phyloP scores from a whole-genome alignment of 176 grass and related monocot genomes.

The Ensete glaucum region DNA sequence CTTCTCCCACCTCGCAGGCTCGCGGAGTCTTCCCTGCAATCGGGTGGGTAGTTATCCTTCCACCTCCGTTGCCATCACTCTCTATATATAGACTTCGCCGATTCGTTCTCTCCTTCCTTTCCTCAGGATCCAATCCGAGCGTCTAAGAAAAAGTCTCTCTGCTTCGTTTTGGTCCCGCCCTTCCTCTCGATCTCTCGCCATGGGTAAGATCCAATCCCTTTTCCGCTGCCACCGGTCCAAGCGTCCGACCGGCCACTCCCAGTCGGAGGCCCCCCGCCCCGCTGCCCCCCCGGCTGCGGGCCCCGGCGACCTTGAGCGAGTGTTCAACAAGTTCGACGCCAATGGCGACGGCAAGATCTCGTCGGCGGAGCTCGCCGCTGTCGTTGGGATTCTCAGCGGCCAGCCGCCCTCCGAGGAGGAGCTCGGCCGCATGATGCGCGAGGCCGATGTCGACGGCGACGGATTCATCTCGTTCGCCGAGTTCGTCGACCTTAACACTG shows the following conservation, averaged over 20 bases:
- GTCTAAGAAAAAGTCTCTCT: too few relatives aligned
- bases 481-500: slow-evolving; percentile 61
- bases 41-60: too few relatives aligned
- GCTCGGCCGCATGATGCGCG: slow-evolving; percentile 69
- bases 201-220: slow-evolving; percentile 81
- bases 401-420: slow-evolving; percentile 59
- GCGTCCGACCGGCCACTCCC: not conserved
- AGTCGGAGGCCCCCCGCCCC: not conserved
- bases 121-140: too few relatives aligned
- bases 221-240: slow-evolving; percentile 55
- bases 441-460: slow-evolving; percentile 82
- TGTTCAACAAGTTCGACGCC: slow-evolving; percentile 86
- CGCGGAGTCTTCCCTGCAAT: too few relatives aligned
- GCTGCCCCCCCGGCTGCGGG: slow-evolving; percentile 26
- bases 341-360: slow-evolving; percentile 94
- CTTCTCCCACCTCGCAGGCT: too few relatives aligned
- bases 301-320: slow-evolving; percentile 59
- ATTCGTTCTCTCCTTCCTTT: too few relatives aligned
- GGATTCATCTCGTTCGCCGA: slow-evolving; percentile 82
- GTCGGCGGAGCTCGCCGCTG: slow-evolving; percentile 51
- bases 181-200: slow-evolving; percentile 7
- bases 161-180: too few relatives aligned
- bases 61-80: too few relatives aligned
- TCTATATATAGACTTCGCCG: too few relatives aligned
- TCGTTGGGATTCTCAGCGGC: slow-evolving; percentile 56